A percentile compares a stretch with the other conserved stretches of the same genome.
Evolutionary conservation across 2,329 filamentous ascomycete genomes (phyloP).

Genomic region (Leptodontidium sp.): DNA sequence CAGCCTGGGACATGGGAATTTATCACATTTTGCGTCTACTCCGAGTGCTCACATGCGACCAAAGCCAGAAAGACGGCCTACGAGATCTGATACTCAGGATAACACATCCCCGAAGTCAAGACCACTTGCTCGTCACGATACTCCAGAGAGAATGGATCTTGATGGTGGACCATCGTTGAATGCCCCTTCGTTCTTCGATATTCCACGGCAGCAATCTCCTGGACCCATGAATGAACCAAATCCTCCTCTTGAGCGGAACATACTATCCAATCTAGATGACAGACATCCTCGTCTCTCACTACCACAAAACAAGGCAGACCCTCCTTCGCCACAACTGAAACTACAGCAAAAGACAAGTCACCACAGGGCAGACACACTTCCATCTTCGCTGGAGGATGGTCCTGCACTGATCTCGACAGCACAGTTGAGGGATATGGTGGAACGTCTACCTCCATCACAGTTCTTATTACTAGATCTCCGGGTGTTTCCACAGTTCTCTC

Average conservation of each 20-base stretch:
- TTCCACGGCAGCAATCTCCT: slow-evolving; percentile 59
- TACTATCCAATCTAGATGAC: slow-evolving; percentile 52
- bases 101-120: slow-evolving; percentile 38
- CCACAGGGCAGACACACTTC: slow-evolving; percentile 61
- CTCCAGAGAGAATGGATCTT: slow-evolving; percentile 50
- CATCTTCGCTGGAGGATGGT: slow-evolving; percentile 55
- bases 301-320: slow-evolving; percentile 56
- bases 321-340: slow-evolving; percentile 48
- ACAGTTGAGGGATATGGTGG: slow-evolving; percentile 64
- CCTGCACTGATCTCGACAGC: slow-evolving; percentile 61
- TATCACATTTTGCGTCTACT: slow-evolving; percentile 55
- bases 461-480: slow-evolving; percentile 82
- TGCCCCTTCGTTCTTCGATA: slow-evolving; percentile 48
- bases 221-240: slow-evolving; percentile 49
- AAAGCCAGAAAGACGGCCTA: slow-evolving; percentile 38
- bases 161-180: slow-evolving; percentile 44
- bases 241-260: slow-evolving; percentile 38
- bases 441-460: slow-evolving; percentile 48
- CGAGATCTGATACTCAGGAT: slow-evolving; percentile 37
- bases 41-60: slow-evolving; percentile 37
- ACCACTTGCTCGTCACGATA: slow-evolving; percentile 31
- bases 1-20: slow-evolving; percentile 53
- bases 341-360: slow-evolving; percentile 36
- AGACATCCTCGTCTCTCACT: slow-evolving; percentile 64
- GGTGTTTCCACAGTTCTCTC: slow-evolving; percentile 82